Conservation (phyloP, 345 rosid genomes). For the Citrus cavaleriei region DNA sequence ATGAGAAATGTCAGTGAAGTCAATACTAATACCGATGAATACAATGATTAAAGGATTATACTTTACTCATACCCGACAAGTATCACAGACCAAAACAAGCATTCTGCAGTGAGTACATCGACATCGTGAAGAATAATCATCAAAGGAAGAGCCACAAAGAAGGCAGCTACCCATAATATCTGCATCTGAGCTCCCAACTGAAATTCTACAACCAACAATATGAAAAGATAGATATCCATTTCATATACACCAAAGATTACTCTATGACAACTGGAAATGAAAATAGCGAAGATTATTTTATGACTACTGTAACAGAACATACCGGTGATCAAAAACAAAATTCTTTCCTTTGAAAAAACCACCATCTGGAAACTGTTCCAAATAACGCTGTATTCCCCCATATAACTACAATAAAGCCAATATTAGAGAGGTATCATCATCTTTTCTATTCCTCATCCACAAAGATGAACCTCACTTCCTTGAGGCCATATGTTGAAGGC, state of each 20-base stretch:
- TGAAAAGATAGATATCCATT: background rate
- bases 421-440: constrained; percentile 2
- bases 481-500: constrained; percentile 3
- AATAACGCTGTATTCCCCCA: constrained; percentile 95
- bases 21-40: background rate
- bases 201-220: constrained; percentile 49
- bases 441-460: background rate
- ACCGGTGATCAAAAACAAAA: constrained; percentile 96
- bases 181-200: constrained; percentile 78
- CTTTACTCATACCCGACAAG: constrained; percentile 51
- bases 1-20: background rate
- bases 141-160: constrained; percentile 61
- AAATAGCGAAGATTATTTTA: too few species aligned
- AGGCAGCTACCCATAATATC: constrained; percentile 67
- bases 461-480: background rate
- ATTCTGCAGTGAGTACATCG: constrained; percentile 77
- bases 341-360: constrained; percentile 93
- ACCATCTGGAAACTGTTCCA: constrained; percentile 88
- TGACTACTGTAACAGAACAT: constrained; percentile 18
- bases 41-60: background rate
- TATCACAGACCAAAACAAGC: constrained; percentile 87
- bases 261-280: background rate
- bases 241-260: background rate
- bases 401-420: constrained; percentile 54
- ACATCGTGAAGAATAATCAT: constrained; percentile 82